Conservation (phyloP, 1,139 yeast genomes). For the Blastobotrys buckinghamii region DNA sequence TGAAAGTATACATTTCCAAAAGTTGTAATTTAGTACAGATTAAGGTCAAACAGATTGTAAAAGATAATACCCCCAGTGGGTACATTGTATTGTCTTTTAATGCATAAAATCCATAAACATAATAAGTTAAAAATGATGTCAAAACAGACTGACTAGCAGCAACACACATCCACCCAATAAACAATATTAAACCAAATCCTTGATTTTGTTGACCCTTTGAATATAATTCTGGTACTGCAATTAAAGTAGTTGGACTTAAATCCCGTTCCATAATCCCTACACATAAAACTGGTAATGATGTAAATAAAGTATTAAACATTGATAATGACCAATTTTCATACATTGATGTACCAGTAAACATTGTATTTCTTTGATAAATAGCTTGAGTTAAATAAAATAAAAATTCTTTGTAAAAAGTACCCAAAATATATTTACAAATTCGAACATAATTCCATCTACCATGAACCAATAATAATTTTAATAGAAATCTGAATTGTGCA, state of each 20-base stretch:
- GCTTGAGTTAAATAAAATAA: constrained; percentile 85
- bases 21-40: constrained; percentile 76
- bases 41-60: constrained; percentile 62
- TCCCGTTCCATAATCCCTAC: constrained; percentile 96
- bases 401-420: constrained; percentile 92
- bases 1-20: constrained; percentile 78
- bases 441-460: constrained; percentile 94
- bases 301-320: constrained; percentile 93
- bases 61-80: constrained; percentile 74
- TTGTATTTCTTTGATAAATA: constrained; percentile 75
- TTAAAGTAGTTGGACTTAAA: constrained; percentile 74
- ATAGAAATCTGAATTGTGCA: constrained; percentile 83
- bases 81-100: constrained; percentile 67
- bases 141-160: constrained; percentile 73
- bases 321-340: constrained; percentile 96
- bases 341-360: constrained; percentile 89
- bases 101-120: constrained; percentile 62
- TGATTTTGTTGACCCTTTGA: constrained; percentile 67
- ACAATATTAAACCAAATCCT: constrained; percentile 65
- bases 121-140: constrained; percentile 60
- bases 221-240: constrained; percentile 91
- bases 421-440: constrained; percentile 83
- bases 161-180: constrained; percentile 70
- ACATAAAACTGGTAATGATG: constrained; percentile 85
- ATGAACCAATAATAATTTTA: constrained; percentile 81